Evolutionary conservation across 2,329 filamentous ascomycete genomes (phyloP), one percentile per base, ranked within the genome.

Genomic region (Neurospora sp.): DNA sequence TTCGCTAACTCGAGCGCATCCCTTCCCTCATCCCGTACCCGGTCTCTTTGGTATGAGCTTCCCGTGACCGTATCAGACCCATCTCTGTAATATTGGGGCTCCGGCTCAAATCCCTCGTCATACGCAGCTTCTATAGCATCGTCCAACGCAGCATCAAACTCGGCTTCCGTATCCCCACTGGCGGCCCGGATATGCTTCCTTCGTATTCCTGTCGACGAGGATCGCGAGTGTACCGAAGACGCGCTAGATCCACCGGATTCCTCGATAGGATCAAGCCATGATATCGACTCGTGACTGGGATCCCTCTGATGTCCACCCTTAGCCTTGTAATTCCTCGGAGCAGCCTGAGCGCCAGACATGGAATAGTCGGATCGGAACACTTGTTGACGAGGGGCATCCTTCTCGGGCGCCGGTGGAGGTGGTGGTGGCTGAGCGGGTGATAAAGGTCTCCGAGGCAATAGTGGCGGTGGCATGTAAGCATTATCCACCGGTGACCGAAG

Each of bases 41-140:
- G 86, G 77, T 95, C 89, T 77, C 92, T 92, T 41, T 81, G 76
- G 66, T 80, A 72, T 23, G 36, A 28, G 12, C 46, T 33, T 23
- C 28, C 39, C 33, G 23, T 23, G 11, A 17, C 67, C 1, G 19
- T 75, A 36, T 78, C 76, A 17, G 78, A 80, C 52, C 76, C 75
- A 4, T 62, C 52, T 62, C 23, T 36, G 28, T 62, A 62, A 37
- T 79, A 77, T 10, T 72, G 67, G 2, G 67, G 8, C 36, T 77
- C 70, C 4, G 91, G 91, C 77, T 97, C 93, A 73, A 93, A 92
- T 0, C 92, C 92, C 72, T 97, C 93, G 78, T 97, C 91, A 78
- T 98, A 99, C 5, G 95, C 96, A 67, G 95, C 95, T 79, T 98
- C 96, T 8, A 98, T 94, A 15, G 96, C 96, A 33, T 94, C 95